phyloP scores from a whole-genome alignment of 106 monocot genomes.

The Dioscorea alata region DNA sequence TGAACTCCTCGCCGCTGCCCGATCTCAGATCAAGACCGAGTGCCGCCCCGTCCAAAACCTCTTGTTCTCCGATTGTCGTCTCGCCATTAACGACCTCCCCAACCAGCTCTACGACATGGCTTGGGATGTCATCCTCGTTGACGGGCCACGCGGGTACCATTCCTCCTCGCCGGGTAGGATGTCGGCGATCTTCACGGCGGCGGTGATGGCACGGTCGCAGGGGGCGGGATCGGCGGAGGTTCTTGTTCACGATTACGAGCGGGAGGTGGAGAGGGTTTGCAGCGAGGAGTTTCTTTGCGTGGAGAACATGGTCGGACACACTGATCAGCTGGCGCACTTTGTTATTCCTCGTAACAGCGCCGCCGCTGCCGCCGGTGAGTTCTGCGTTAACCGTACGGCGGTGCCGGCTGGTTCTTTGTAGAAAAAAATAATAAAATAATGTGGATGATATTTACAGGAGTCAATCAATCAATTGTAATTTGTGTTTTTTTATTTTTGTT shows the following conservation, averaged over 20 bases:
- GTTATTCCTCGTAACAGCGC: slow-evolving; percentile 20
- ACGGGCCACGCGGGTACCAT: slow-evolving; percentile 77
- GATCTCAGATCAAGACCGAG: slow-evolving; percentile 19
- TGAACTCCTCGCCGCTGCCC: slow-evolving; percentile 38
- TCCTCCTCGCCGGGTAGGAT: slow-evolving; percentile 63
- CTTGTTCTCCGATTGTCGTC: slow-evolving; percentile 77
- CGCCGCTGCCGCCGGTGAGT: slow-evolving; percentile 2
- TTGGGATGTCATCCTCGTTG: slow-evolving; percentile 85
- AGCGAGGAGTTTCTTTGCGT: slow-evolving; percentile 72
- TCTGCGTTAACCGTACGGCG: slow-evolving; percentile 22
- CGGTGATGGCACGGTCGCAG: slow-evolving; percentile 63
- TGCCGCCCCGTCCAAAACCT: slow-evolving; percentile 88
- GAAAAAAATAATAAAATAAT: too few relatives aligned
- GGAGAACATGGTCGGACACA: slow-evolving; percentile 46
- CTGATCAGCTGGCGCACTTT: slow-evolving; percentile 60
- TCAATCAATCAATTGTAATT: too few relatives aligned
- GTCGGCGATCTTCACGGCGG: slow-evolving; percentile 81
- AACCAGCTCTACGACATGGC: slow-evolving; percentile 82
- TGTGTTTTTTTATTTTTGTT: too few relatives aligned
- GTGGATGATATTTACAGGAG: too few relatives aligned
- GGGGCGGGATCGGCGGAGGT: slow-evolving; percentile 36
- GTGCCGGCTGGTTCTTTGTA: neutral
- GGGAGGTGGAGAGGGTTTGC: slow-evolving; percentile 64
- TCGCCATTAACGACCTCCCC: slow-evolving; percentile 82
- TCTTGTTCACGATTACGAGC: slow-evolving; percentile 70